phyloP scores from a whole-genome alignment of 371 early-diverging fungal species.

The Thermomucor indicae-seudaticae region DNA sequence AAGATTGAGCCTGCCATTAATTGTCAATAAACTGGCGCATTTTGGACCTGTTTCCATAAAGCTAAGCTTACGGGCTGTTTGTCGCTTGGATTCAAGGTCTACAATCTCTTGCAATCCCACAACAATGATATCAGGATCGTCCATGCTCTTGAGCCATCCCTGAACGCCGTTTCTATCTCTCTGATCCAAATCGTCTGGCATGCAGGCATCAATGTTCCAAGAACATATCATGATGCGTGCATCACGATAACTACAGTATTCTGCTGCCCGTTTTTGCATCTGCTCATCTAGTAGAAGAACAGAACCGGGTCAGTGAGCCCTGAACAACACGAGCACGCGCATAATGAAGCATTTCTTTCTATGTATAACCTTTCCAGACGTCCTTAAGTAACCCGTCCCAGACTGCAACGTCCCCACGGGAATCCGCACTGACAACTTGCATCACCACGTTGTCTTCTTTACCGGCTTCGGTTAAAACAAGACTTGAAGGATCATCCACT shows the following conservation, averaged over 20 bases:
- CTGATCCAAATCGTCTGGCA: conserved; percentile 43
- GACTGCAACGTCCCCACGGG: conserved; percentile 58
- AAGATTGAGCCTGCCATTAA: conserved; percentile 3
- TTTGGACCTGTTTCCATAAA: neutral
- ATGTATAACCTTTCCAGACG: conserved; percentile 56
- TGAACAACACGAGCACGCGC: neutral
- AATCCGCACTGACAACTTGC: conserved; percentile 57
- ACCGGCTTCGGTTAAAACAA: no score
- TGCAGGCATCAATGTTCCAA: conserved; percentile 79
- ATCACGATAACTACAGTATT: conserved; percentile 57
- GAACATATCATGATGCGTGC: conserved; percentile 65
- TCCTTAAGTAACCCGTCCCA: conserved; percentile 73
- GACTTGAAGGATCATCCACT: conserved; percentile 47
- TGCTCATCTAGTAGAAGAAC: conserved; percentile 5
- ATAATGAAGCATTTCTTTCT: neutral
- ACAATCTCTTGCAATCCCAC: conserved; percentile 88
- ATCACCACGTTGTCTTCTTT: conserved; percentile 6
- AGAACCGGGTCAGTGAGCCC: no score
- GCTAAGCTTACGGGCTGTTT: conserved; percentile 55
- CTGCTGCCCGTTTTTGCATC: conserved; percentile 39
- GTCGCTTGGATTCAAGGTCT: conserved; percentile 73
- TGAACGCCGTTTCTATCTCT: conserved; percentile 36
- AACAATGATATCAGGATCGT: conserved; percentile 74
- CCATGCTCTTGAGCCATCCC: conserved; percentile 48
- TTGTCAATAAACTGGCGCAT: neutral